Evolutionary conservation across 768 basidiomycete species (phyloP).

Genomic region (Omphalotus guepiniiformis): DNA sequence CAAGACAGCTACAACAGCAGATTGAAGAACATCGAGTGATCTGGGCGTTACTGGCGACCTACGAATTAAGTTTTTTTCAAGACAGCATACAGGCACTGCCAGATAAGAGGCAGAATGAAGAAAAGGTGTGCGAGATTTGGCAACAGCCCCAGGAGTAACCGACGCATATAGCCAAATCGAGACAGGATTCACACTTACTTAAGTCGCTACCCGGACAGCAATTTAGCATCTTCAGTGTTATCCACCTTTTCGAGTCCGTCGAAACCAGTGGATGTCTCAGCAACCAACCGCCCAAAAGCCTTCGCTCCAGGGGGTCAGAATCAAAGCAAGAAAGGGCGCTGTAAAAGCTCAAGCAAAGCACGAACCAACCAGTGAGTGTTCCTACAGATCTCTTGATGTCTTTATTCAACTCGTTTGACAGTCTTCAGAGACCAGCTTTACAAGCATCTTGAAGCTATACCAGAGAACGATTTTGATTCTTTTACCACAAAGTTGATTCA

Average conservation of each 20-base stretch:
- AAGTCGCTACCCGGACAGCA: too few species aligned
- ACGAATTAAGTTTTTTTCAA: too few species aligned
- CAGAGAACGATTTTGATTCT: constrained; percentile 75
- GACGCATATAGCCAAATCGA: too few species aligned
- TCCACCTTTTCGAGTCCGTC: constrained; percentile 26
- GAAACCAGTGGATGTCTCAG: constrained; percentile 86
- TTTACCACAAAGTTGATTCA: constrained; percentile 82
- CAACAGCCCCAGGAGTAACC: too few species aligned
- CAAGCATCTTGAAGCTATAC: constrained; percentile 84
- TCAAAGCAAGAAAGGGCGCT: constrained; percentile 89
- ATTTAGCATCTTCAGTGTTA: constrained; percentile 17
- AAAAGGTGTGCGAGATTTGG: too few species aligned
- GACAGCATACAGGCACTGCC: too few species aligned
- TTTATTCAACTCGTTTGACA: constrained; percentile 24
- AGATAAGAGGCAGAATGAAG: too few species aligned
- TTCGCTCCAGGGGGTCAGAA: constrained; percentile 89
- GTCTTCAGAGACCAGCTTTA: constrained; percentile 93
- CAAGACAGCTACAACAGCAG: too few species aligned
- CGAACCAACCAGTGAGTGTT: constrained; percentile 67
- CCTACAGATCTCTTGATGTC: constrained; percentile 6
- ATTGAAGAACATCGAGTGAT: too few species aligned
- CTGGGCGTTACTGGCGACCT: too few species aligned
- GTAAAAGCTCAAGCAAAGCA: constrained; percentile 92
- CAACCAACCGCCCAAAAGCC: constrained; percentile 80
- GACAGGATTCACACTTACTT: too few species aligned